These are phyloP conservation scores for Glonium stellatum DNA, from an alignment of 495 filamentous ascomycete genomes.

Conservation along the genomic window DNA sequence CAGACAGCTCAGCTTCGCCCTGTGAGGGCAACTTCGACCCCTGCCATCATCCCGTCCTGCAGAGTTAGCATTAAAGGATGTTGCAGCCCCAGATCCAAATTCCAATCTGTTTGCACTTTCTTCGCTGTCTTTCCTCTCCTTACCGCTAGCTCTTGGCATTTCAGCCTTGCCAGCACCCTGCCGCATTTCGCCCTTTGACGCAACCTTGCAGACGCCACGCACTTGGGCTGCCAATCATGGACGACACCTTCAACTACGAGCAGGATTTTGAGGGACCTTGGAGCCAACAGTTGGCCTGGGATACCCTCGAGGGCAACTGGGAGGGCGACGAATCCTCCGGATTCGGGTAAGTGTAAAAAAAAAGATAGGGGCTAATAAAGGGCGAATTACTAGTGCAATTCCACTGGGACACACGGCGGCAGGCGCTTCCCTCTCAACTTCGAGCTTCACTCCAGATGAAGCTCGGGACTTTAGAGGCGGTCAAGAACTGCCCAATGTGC, in stretches of 20 bases:
- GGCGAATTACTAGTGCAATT: background rate
- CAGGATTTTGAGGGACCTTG: conserved; percentile 2
- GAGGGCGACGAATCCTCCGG: conserved; percentile 1
- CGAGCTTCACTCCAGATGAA: too few species aligned
- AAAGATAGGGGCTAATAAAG: conserved; percentile 27
- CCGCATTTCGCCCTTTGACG: conserved; percentile 13
- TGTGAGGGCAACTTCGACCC: background rate
- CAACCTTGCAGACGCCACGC: conserved; percentile 8
- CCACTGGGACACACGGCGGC: too few species aligned
- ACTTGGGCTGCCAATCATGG: conserved; percentile 1
- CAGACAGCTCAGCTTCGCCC: too few species aligned
- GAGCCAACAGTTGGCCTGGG: background rate
- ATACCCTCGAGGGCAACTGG: background rate
- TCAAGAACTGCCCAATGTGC: too few species aligned
- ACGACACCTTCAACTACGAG: conserved; percentile 4
- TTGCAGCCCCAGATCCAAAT: conserved; percentile 1
- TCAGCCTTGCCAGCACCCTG: conserved; percentile 14
- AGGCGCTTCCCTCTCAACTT: too few species aligned
- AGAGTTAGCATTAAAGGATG: conserved; percentile 1
- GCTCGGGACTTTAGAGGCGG: too few species aligned
- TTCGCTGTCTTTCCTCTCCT: conserved; percentile 2
- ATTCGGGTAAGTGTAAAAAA: conserved; percentile 23
- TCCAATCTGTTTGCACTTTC: background rate
- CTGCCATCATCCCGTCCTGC: conserved; percentile 2
- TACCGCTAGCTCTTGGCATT: conserved; percentile 11